These are phyloP conservation scores for Tillandsia leiboldiana DNA, from an alignment of 176 grass and related monocot species.

Conservation along the genomic window DNA sequence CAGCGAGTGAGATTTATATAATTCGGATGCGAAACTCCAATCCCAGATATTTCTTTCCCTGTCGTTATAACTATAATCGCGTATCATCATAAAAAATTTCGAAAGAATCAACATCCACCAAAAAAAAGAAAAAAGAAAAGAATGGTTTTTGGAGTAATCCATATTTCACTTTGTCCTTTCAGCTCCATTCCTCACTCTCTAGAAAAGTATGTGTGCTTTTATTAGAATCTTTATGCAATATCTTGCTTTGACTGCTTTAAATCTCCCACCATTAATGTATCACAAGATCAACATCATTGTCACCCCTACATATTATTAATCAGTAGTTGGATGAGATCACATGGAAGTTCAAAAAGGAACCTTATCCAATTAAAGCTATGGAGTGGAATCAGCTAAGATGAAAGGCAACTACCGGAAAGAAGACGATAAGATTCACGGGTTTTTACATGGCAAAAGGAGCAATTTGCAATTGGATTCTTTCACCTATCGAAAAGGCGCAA, in stretches of 20 bases:
- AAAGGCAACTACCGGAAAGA: constrained; percentile 30
- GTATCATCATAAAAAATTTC: no score
- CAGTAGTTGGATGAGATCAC: constrained; percentile 67
- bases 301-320: constrained; percentile 27
- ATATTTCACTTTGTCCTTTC: neutral
- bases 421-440: constrained; percentile 7
- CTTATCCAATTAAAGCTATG: constrained; percentile 49
- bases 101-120: no score
- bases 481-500: no score
- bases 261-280: constrained; percentile 24
- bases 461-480: no score
- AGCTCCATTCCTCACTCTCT: neutral
- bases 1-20: no score
- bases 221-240: constrained; percentile 4
- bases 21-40: no score
- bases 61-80: no score
- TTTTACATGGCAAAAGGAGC: neutral
- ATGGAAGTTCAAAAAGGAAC: constrained; percentile 55
- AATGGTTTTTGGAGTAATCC: neutral
- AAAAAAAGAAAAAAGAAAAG: no score
- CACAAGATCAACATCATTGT: constrained; percentile 47
- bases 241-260: constrained; percentile 20
- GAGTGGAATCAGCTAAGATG: constrained; percentile 27
- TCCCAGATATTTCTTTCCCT: no score
- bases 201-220: neutral